These are phyloP conservation scores for Mycena albidolilacea DNA, from an alignment of 768 basidiomycete species.

Conservation along the genomic window DNA sequence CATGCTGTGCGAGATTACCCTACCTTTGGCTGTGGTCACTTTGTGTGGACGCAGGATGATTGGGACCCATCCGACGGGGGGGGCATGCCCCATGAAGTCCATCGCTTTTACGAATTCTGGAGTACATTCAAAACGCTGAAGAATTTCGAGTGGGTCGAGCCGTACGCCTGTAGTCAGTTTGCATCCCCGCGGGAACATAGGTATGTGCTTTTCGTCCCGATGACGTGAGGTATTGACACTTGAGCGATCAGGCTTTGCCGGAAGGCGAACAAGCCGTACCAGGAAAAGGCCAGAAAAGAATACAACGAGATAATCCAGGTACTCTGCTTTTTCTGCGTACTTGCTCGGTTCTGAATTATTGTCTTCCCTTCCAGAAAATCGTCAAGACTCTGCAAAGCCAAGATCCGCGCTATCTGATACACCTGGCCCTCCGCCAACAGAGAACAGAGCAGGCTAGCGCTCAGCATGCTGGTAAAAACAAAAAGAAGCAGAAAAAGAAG, in stretches of 20 bases:
- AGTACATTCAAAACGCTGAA: conserved; percentile 43
- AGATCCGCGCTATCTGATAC: conserved; percentile 36
- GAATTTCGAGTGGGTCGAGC: conserved; percentile 45
- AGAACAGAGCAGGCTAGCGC: not conserved
- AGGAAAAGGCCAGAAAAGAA: conserved; percentile 6
- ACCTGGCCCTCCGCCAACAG: conserved; percentile 2
- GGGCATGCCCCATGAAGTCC: conserved; percentile 21
- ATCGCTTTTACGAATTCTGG: conserved; percentile 46
- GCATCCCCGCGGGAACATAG: conserved; percentile 20
- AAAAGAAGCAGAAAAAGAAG: conserved; percentile 29
- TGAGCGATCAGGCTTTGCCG: conserved; percentile 11
- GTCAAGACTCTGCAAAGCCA: conserved; percentile 8
- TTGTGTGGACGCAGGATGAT: conserved; percentile 43
- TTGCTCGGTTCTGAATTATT: not conserved
- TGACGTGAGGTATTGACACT: not conserved
- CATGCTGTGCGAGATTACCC: conserved; percentile 26
- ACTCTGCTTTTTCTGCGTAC: not conserved
- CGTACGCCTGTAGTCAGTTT: conserved; percentile 19
- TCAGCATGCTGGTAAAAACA: not conserved
- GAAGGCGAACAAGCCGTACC: conserved; percentile 33
- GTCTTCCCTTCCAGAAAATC: conserved; percentile 9
- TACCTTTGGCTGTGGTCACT: conserved; percentile 38
- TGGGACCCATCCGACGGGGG: conserved; percentile 14
- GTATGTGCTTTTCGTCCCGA: conserved; percentile 1
- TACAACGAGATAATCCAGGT: conserved; percentile 39